Evolutionary conservation across 2,329 filamentous ascomycete genomes (phyloP).

Genomic region (Ophiocordyceps camponoti-rufipedis): DNA sequence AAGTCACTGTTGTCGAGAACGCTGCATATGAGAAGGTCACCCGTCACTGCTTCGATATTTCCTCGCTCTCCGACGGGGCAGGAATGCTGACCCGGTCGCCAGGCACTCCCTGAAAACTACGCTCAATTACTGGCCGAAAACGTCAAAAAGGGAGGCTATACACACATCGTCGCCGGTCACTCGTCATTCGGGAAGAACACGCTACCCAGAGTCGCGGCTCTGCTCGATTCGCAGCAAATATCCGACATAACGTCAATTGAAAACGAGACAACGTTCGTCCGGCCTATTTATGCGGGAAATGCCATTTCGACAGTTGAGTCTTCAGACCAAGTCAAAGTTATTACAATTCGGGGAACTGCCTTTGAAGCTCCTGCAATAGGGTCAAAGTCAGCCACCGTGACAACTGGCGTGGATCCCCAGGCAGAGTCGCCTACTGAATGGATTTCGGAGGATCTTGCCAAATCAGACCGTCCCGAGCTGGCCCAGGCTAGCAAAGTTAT

Average conservation of each 20-base stretch:
- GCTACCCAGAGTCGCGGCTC: constrained; percentile 74
- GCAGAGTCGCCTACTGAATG: constrained; percentile 58
- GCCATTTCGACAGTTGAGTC: constrained; percentile 94
- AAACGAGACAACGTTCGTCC: constrained; percentile 83
- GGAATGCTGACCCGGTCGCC: constrained; percentile 2
- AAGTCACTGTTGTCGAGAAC: constrained; percentile 79
- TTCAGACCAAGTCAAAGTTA: constrained; percentile 64
- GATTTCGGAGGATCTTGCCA: constrained; percentile 84
- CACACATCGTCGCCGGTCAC: constrained; percentile 78
- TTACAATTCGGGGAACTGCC: constrained; percentile 85
- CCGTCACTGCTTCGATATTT: not conserved
- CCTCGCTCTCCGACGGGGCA: not conserved
- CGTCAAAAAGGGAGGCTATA: constrained; percentile 88
- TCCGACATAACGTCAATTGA: constrained; percentile 81
- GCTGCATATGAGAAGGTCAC: constrained; percentile 75
- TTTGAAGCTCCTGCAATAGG: constrained; percentile 60
- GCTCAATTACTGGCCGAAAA: constrained; percentile 90
- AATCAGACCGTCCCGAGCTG: constrained; percentile 86
- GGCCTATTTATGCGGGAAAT: constrained; percentile 95
- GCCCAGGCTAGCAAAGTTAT: constrained; percentile 80
- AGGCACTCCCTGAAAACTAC: constrained; percentile 86
- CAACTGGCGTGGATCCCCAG: constrained; percentile 74
- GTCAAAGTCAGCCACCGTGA: constrained; percentile 56
- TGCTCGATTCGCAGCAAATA: constrained; percentile 83
- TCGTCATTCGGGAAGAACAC: constrained; percentile 95